Evolutionary conservation across 106 monocot species (phyloP).

Genomic region (Iris macrosiphon): DNA sequence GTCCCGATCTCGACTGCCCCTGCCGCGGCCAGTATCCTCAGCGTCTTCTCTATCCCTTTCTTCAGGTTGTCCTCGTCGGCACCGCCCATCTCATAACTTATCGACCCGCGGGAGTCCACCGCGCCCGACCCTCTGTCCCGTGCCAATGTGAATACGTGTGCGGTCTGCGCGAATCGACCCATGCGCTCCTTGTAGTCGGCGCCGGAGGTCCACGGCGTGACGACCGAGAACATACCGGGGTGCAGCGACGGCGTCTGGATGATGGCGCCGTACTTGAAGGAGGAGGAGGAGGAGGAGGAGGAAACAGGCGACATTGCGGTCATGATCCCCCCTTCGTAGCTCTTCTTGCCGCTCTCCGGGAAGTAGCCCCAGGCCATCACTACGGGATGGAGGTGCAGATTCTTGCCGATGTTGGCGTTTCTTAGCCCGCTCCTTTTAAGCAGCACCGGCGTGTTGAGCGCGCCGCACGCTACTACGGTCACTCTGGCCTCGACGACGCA

Average conservation of each 20-base stretch:
- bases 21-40: conserved; percentile 60
- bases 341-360: conserved; percentile 30
- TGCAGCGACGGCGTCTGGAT: conserved; percentile 69
- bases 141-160: conserved; percentile 49
- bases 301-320: conserved; percentile 38
- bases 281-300: background rate
- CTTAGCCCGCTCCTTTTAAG: conserved; percentile 40
- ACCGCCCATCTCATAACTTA: conserved; percentile 23
- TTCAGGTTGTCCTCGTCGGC: conserved; percentile 33
- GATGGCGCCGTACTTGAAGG: conserved; percentile 34
- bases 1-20: conserved; percentile 81
- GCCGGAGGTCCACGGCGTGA: conserved; percentile 58
- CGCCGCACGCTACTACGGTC: conserved; percentile 67
- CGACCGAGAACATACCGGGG: conserved; percentile 54
- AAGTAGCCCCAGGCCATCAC: conserved; percentile 84
- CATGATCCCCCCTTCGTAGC: conserved; percentile 56
- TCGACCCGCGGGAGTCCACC: conserved; percentile 13
- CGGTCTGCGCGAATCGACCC: conserved; percentile 42
- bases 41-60: conserved; percentile 37
- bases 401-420: conserved; percentile 62
- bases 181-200: conserved; percentile 51
- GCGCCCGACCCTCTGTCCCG: conserved; percentile 37
- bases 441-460: conserved; percentile 46
- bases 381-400: conserved; percentile 76
- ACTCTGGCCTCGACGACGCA: conserved; percentile 31